Base-by-base conservation (phyloP, 2,329 filamentous ascomycete species). In the Periglandula ipomoeae region DNA sequence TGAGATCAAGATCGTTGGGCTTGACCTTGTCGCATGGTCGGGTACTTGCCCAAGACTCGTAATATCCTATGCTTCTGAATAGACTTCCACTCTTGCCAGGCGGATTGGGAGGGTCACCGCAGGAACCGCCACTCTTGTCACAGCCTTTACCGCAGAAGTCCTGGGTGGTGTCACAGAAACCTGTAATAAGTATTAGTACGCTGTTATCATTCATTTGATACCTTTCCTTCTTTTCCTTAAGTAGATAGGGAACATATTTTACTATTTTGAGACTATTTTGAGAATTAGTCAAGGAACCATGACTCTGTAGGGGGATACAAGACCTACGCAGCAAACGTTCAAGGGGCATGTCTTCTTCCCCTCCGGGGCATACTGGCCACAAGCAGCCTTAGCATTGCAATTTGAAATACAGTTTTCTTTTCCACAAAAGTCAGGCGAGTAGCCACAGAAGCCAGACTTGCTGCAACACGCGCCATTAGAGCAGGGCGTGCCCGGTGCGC, bases 321-420 rank as follows among this genome's bases (percentile, higher is more conserved):
- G 38, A 26, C 38, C 19, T 40, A 53, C 56, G 53, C 67, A 68
- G 54, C 66, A 70, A 9, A 68, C 66, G 47, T 69, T 67, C 20
- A 69, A 58, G 2, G 65, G 65, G 49, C 66, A 69, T 10, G 54
- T 57, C 11, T 46, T 23, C 2, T 52, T 19, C 6, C 6, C 5
- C 3, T 10, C 9, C 1, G n/a, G 10, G 8, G 44, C 27, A 53
- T 41, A 15, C 55, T 57, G 59, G 50, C 64, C 58, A 48, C 64
- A 66, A 44, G 62, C 53, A 34, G 49, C 53, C 47, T 61, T 62
- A 13, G 52, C 48, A 13, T 58, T 40, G 40, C 62, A 65, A 6
- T 40, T 46, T 5, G 50, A 53, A 15, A 52, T 49, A 44, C 54
- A 60, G 13, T 48, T 48, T 2, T 26, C 53, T 2, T 44, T 35